Evolutionary conservation across 176 grass and related monocot genomes (phyloP).

Genomic region (Carex littledalei): DNA sequence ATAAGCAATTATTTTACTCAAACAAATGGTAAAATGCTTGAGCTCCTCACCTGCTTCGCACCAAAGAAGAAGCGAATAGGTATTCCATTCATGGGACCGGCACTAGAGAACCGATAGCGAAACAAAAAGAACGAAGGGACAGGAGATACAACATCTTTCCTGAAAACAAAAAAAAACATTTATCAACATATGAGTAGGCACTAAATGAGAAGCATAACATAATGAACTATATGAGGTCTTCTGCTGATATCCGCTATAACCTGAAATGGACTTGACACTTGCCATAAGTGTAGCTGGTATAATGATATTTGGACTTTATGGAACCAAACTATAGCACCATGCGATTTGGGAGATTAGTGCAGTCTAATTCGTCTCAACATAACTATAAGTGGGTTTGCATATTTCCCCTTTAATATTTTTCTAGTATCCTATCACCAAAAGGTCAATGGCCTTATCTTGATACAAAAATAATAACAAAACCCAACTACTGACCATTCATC

Average conservation of each 20-base stretch:
- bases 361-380: background rate
- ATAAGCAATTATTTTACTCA: background rate
- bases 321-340: constrained; percentile 1
- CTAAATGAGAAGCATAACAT: background rate
- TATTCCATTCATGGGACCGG: constrained; percentile 31
- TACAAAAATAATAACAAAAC: background rate
- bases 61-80: constrained; percentile 43
- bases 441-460: background rate
- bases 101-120: constrained; percentile 37
- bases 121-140: constrained; percentile 56
- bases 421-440: background rate
- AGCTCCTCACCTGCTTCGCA: constrained; percentile 47
- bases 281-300: background rate
- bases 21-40: background rate
- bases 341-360: background rate
- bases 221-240: background rate
- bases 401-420: background rate
- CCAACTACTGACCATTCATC: constrained; percentile 57
- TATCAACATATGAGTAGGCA: background rate
- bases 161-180: constrained; percentile 16
- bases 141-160: constrained; percentile 67
- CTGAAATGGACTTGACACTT: background rate
- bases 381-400: background rate
- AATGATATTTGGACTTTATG: background rate
- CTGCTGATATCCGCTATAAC: background rate